Evolutionary conservation across 495 filamentous ascomycete genomes (phyloP).

Genomic region (Lepraria neglecta): DNA sequence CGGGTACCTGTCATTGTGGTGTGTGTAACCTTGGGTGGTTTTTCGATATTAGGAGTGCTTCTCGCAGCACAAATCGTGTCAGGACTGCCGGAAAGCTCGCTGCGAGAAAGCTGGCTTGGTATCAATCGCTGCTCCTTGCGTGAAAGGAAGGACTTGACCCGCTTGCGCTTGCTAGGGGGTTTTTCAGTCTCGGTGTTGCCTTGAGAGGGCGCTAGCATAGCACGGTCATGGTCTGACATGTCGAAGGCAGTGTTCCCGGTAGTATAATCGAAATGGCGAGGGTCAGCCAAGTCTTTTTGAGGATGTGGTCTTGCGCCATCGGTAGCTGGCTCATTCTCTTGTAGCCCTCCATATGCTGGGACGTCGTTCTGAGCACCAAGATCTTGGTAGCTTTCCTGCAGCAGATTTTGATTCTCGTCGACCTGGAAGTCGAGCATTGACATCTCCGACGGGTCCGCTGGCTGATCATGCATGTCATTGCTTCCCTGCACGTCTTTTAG

Average conservation of each 20-base stretch:
- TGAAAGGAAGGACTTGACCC: neutral
- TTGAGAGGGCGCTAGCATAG: neutral
- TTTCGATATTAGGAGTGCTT: neutral
- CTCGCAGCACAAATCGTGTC: no score
- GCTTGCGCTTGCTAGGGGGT: neutral
- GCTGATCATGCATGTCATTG: neutral
- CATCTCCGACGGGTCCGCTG: no score
- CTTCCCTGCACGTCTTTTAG: neutral
- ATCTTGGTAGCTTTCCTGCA: no score
- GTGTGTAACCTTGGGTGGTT: neutral
- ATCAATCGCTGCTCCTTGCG: conserved; percentile 6
- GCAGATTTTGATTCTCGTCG: no score
- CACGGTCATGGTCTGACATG: neutral
- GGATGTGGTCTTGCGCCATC: no score
- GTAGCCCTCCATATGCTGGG: no score
- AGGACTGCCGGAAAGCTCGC: neutral
- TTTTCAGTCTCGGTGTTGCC: neutral
- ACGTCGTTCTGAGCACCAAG: no score
- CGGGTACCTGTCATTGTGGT: no score
- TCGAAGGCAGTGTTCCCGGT: neutral
- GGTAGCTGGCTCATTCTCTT: no score
- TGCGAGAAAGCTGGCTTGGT: neutral
- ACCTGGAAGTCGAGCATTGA: no score
- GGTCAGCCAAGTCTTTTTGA: no score
- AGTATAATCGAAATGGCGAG: no score